Conservation (phyloP, 208 protist genomes). For the Crithidia bombi region DNA sequence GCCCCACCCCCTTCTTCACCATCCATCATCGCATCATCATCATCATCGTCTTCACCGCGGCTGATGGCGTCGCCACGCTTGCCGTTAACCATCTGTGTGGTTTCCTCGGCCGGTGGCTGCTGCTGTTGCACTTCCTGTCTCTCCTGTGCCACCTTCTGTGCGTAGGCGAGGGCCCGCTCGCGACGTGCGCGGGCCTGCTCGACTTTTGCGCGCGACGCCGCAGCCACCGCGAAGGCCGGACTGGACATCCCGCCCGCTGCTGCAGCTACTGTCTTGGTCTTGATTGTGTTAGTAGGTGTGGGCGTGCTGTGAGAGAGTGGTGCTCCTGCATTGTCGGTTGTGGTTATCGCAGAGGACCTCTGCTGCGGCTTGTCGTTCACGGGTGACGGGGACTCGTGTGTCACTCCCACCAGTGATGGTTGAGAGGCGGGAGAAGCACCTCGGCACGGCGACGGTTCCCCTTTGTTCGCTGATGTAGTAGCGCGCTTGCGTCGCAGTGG, state of each 20-base stretch:
- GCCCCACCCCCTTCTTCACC: background rate
- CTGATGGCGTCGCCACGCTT: background rate
- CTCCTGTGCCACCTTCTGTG: conserved; percentile 36
- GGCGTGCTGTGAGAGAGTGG: no score
- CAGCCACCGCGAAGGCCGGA: conserved; percentile 28
- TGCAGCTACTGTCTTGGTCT: background rate
- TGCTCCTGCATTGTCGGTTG: background rate
- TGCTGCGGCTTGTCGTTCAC: background rate
- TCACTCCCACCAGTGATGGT: background rate
- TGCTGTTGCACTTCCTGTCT: conserved; percentile 7
- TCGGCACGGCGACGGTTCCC: no score
- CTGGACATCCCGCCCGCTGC: background rate
- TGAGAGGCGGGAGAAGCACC: no score
- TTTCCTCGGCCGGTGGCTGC: no score
- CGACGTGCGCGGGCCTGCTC: conserved; percentile 59
- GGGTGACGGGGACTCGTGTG: no score
- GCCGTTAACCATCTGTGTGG: background rate
- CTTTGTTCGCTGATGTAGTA: no score
- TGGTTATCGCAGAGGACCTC: background rate
- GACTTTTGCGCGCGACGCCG: conserved; percentile 37
- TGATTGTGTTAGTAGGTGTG: background rate
- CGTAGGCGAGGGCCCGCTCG: conserved; percentile 64
- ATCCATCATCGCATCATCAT: background rate
- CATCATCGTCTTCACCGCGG: background rate
- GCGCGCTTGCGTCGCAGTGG: no score